Evolutionary conservation across 2,329 filamentous ascomycete species (phyloP).

Genomic region (Arthrobotrys sphaeroides): DNA sequence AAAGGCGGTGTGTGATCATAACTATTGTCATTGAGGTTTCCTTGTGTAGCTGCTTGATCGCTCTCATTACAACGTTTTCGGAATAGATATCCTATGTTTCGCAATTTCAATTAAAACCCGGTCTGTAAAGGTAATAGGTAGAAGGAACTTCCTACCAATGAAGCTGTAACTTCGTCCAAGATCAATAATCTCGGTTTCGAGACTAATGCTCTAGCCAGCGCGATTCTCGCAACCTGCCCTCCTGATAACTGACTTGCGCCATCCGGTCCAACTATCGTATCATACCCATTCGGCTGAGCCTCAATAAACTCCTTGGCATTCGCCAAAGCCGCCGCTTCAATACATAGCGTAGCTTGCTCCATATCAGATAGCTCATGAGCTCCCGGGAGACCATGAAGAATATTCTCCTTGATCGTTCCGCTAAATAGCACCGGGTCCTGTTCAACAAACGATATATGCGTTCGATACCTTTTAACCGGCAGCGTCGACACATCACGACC

Average conservation of each 20-base stretch:
- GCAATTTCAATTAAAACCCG: not conserved
- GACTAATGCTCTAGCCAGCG: constrained; percentile 60
- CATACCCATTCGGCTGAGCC: constrained; percentile 55
- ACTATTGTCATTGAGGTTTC: constrained; percentile 61
- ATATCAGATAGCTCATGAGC: constrained; percentile 62
- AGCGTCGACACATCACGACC: constrained; percentile 65
- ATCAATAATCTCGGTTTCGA: constrained; percentile 55
- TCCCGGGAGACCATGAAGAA: constrained; percentile 65
- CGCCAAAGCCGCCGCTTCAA: constrained; percentile 55
- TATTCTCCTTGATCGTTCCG: constrained; percentile 68
- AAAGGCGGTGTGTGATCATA: constrained; percentile 62
- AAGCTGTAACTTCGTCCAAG: constrained; percentile 57
- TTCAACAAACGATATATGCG: constrained; percentile 71
- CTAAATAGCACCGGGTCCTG: constrained; percentile 76
- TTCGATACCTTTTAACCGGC: constrained; percentile 66
- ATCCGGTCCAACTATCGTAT: constrained; percentile 56
- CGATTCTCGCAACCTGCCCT: constrained; percentile 56
- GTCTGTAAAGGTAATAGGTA: not conserved
- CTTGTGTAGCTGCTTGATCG: constrained; percentile 30
- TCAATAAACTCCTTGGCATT: constrained; percentile 57
- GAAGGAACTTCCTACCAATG: constrained; percentile 48
- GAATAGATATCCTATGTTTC: constrained; percentile 46
- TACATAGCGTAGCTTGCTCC: constrained; percentile 20
- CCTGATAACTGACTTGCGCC: constrained; percentile 56
- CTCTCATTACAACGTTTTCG: constrained; percentile 47